phyloP scores from a whole-genome alignment of 345 rosid species.

The Sisymbrium irio region DNA sequence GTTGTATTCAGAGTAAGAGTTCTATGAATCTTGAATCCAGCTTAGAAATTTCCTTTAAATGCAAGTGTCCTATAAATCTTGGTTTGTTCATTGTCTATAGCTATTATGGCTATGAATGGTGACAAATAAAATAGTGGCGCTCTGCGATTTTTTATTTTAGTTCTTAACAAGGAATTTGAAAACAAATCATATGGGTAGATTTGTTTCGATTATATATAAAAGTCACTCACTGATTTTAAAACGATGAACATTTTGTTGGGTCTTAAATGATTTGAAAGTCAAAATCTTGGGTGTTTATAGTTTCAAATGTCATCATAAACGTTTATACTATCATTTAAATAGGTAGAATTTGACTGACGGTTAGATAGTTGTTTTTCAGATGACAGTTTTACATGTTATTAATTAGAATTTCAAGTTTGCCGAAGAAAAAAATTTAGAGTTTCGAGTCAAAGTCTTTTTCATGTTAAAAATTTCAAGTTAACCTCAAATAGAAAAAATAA shows the following conservation, averaged over 20 bases:
- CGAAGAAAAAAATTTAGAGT: too few relatives aligned
- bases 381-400: too few relatives aligned
- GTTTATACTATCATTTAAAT: neutral
- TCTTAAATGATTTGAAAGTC: neutral
- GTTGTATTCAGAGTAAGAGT: constrained; percentile 1
- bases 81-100: constrained; percentile 16
- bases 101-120: constrained; percentile 5
- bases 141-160: neutral
- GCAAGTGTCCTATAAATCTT: neutral
- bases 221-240: neutral
- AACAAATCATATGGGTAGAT: neutral
- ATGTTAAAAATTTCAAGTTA: neutral
- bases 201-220: neutral
- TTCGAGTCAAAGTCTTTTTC: too few relatives aligned
- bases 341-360: neutral
- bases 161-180: neutral
- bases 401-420: too few relatives aligned
- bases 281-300: neutral
- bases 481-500: neutral
- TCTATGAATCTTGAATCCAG: constrained; percentile 24
- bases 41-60: neutral
- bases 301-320: neutral
- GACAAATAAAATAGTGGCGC: neutral
- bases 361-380: too few relatives aligned
- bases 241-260: neutral